Percentiles rank a stretch among this genome's conserved stretches.
Conservation (phyloP, 1,139 yeast species). For the Suhomyces taliae region DNA sequence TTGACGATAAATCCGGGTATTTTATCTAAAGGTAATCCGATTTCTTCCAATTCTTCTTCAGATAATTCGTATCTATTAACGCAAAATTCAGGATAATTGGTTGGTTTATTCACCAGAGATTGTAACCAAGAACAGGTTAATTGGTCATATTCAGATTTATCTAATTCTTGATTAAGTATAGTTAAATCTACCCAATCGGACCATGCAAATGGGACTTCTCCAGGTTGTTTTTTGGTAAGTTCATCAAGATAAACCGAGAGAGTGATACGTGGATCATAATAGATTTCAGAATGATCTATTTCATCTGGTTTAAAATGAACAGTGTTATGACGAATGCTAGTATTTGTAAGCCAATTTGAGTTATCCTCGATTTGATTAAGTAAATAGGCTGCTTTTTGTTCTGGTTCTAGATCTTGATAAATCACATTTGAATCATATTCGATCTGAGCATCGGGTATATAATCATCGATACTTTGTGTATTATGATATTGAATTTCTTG, state of each 20-base stretch:
- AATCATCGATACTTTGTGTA: slow-evolving; percentile 20
- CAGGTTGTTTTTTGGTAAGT: slow-evolving; percentile 14
- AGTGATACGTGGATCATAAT: slow-evolving; percentile 29
- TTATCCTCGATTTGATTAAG: slow-evolving; percentile 23
- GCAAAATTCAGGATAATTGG: slow-evolving; percentile 25
- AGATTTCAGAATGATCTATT: slow-evolving; percentile 19
- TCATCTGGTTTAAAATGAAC: slow-evolving; percentile 8
- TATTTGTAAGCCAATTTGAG: slow-evolving; percentile 12
- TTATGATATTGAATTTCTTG: slow-evolving; percentile 17
- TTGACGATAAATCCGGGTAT: slow-evolving; percentile 30
- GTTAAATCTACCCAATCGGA: slow-evolving; percentile 34
- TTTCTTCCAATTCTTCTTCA: slow-evolving; percentile 14
- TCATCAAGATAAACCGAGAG: slow-evolving; percentile 25
- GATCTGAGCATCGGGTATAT: slow-evolving; percentile 27
- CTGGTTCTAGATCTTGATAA: slow-evolving; percentile 20
- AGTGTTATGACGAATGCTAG: slow-evolving; percentile 9
- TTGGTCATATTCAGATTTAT: slow-evolving; percentile 12
- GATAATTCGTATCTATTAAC: slow-evolving; percentile 15
- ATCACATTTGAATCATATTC: slow-evolving; percentile 15
- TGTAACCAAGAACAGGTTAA: slow-evolving; percentile 26
- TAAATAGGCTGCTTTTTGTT: slow-evolving; percentile 26
- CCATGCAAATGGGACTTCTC: slow-evolving; percentile 27
- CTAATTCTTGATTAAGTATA: slow-evolving; percentile 16
- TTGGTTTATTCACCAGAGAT: slow-evolving; percentile 23
- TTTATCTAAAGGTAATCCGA: slow-evolving; percentile 16